Base-by-base conservation (phyloP, 1,284 basidiomycete species). In the Mixia osmundae region DNA sequence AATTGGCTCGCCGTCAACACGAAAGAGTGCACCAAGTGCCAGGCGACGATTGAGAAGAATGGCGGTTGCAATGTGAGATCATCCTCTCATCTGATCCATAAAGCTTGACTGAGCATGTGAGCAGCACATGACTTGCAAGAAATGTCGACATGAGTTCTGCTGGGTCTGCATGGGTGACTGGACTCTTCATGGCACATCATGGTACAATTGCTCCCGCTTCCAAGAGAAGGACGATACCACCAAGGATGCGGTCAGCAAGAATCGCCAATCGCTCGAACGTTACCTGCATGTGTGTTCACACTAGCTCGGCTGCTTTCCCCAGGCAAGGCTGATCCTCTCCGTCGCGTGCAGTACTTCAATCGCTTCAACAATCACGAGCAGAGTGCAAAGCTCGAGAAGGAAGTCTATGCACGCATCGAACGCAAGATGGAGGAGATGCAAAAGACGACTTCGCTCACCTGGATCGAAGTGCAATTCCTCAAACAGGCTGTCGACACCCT, bases 351-450 rank as follows among this genome's bases (percentile, higher is more conserved):
- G 79, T 94, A 91, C 60, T 94, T 89, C 62, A 91, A 89, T 55
- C 77, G 85, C 22, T 97, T 78, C 72, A 82, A 87, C 8, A 97
- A 97, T 57, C 89, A 97, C 59, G 87, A 95, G 56, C 87, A 94
- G 57, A 91, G 83, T 10, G 83, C 87, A 33, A 87, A 85, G 58
- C 71, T 97, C 27, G 87, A 91, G 18, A 62, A 79, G 14, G 82
- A 95, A 49, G 64, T 95, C 34, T 87, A 91, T 57, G 66, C 67
- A 38, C 80, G 83, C 59, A 95, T 87, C 3, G 87, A 97, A 67
- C 87, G 87, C 69, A 95, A 95, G 71, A 97, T 97, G 89, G 85
- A 95, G 58, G 80, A 91, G 59, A 89, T 97, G 76, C 89, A 95
- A 61, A 68, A 80, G 44, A 74, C 72, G 6, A 80, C 80, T 2